Base-by-base conservation (phyloP, 2,329 filamentous ascomycete genomes). In the Paraconiothyrium brasiliense region DNA sequence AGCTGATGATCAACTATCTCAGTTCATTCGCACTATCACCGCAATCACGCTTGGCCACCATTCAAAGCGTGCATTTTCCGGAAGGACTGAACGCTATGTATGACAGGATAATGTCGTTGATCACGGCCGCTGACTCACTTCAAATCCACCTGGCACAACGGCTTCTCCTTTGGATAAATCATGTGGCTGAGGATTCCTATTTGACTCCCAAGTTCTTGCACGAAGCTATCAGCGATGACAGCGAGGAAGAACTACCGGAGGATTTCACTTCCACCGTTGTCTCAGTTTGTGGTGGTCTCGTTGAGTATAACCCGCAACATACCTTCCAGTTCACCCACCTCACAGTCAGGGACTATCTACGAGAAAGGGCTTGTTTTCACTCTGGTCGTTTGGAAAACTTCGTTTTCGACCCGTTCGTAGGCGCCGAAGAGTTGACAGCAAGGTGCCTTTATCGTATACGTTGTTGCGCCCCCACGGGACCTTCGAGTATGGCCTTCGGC, bases 41-140 rank as follows among this genome's bases (percentile, higher is more conserved):
- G 9, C 14, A 24, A 4, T 20, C 55, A 43, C 49, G 58, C 7
- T 14, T 55, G 9, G 16, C 30, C 11, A 54, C 34, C 3, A 60
- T 60, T 27, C 10, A 52, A 3, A 55, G 30, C 13, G 50, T 60
- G 7, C 22, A n/a, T 13, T 32, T 43, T 11, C 58, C 58, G 7
- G 58, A 60, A 49, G 58, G 51, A 30, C 22, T 60, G 27, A 22
- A 54, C 27, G 41, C n/a, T 20, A 55, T 60, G 58, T 60, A 55
- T 32, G 32, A 55, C 34, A 47, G 58, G 24, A 55, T 60, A 39
- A 6, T 46, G n/a, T 27, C n/a, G 20, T n/a, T 46, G n/a, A 46
- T 46, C 43, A 22, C n/a, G 16, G 10, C 43, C 10, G n/a, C n/a
- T 46, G n/a, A 13, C 43, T 24, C n/a, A 46, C 43, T 22, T 46